A percentile compares a stretch with the other conserved stretches of the same genome.
phyloP scores from a whole-genome alignment of 495 filamentous ascomycete genomes.

The Hyaloscypha bicolor region DNA sequence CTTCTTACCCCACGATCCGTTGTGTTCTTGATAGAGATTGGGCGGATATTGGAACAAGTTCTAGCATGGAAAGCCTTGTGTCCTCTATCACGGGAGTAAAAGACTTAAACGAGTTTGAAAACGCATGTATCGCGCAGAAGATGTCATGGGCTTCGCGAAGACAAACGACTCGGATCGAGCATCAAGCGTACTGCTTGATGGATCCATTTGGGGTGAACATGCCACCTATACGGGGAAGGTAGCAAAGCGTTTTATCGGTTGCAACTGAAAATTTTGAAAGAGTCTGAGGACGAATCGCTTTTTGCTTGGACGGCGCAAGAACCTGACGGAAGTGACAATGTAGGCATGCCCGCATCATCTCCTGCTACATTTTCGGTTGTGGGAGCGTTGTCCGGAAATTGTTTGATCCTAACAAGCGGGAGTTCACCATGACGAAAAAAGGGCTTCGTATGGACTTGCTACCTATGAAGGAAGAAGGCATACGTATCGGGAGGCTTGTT shows the following conservation, averaged over 20 bases:
- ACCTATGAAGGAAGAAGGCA: too few relatives aligned
- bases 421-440: too few relatives aligned
- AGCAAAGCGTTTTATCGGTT: not conserved
- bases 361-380: too few relatives aligned
- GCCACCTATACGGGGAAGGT: constrained; percentile 2
- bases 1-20: not conserved
- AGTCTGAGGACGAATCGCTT: not conserved
- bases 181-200: not conserved
- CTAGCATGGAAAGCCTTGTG: not conserved
- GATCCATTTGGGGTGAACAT: not conserved
- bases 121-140: not conserved
- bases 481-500: too few relatives aligned
- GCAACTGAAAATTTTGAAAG: not conserved
- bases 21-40: not conserved
- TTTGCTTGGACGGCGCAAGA: too few relatives aligned
- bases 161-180: not conserved
- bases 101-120: not conserved
- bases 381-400: too few relatives aligned
- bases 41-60: not conserved
- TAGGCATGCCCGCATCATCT: too few relatives aligned
- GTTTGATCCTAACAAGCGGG: too few relatives aligned
- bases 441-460: too few relatives aligned
- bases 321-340: too few relatives aligned
- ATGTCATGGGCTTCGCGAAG: constrained; percentile 3
- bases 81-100: not conserved